Base-by-base conservation (phyloP, 148 eudicot species). In the Spergularia marina region DNA sequence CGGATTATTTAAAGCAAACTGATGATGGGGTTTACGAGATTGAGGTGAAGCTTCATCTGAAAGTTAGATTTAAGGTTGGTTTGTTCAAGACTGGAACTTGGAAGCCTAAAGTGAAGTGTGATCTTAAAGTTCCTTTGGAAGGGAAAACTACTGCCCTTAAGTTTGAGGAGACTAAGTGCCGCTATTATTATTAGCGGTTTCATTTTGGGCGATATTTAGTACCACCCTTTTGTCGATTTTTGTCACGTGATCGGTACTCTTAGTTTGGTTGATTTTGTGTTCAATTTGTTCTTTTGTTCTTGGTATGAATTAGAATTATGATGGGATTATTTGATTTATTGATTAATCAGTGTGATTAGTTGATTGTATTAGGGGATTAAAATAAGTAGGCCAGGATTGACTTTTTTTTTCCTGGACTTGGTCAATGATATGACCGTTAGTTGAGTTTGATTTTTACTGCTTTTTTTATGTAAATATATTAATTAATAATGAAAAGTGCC, bases 121-220 rank as follows among this genome's bases (percentile, higher is more conserved):
- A 87, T 69, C 63, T 92, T 84, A 82, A 86, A 74, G 81, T 92
- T 41, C 97, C 94, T 11, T 78, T 88, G 87, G 60, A 79, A 36
- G 85, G 84, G 4, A 76, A 23, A 68, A 61, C 83, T 0, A 53
- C 36, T 30, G 2, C 85, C 7, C 68, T 61, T 0, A 67, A 11
- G 16, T 92, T 87, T 77, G 74, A 92, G 70, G 57, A 78, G 20
- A 84, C 77, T 13, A 83, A 68, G 68, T 92, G 97, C 53, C 54
- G 53, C 16, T 70, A 49, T 23, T 83, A 83, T 52, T 78, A 83
- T 65, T 68, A 64, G 36, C 36, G 36, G 1, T 1, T 3, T 30
- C 3, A n/a, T n/a, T n/a, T n/a, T 30, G 36, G 36, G 36, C 36
- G 36, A 30, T 3, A 30, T 30, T 30, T 30, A 30, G 36, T 30